phyloP scores from a whole-genome alignment of 768 basidiomycete genomes.

The Naganishia randhawae region DNA sequence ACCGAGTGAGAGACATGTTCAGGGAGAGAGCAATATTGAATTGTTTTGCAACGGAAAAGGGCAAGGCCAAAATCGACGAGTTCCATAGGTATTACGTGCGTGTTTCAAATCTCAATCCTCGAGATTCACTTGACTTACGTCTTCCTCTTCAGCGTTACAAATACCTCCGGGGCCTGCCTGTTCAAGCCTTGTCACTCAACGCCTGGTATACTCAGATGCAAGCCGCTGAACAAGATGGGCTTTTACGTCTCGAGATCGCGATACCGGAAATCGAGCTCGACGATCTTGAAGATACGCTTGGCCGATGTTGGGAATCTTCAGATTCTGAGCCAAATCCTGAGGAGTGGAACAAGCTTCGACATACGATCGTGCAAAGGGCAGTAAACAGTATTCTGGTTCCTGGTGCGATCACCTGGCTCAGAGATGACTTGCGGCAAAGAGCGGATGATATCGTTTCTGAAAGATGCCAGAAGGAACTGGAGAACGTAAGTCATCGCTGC shows the following conservation, averaged over 20 bases:
- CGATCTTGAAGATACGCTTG: conserved; percentile 62
- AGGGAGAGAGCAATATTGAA: conserved; percentile 70
- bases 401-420: conserved; percentile 76
- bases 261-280: conserved; percentile 60
- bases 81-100: conserved; percentile 55
- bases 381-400: conserved; percentile 79
- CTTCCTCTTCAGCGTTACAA: conserved; percentile 72
- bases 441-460: conserved; percentile 77
- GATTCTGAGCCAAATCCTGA: conserved; percentile 55
- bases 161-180: conserved; percentile 76
- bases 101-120: conserved; percentile 21
- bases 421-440: conserved; percentile 83
- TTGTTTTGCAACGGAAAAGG: conserved; percentile 81
- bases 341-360: conserved; percentile 85
- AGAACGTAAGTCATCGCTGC: conserved; percentile 57
- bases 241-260: conserved; percentile 71
- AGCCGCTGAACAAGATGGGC: conserved; percentile 79
- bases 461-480: conserved; percentile 65
- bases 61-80: conserved; percentile 57
- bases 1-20: conserved; percentile 71
- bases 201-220: conserved; percentile 88
- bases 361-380: conserved; percentile 70
- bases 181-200: conserved; percentile 64
- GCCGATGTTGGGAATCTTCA: conserved; percentile 11
- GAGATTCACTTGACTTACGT: background rate